Evolutionary conservation across 2,329 filamentous ascomycete genomes (phyloP), one percentile per base, ranked within the genome.

Genomic region (Aspergillaceae sp.): DNA sequence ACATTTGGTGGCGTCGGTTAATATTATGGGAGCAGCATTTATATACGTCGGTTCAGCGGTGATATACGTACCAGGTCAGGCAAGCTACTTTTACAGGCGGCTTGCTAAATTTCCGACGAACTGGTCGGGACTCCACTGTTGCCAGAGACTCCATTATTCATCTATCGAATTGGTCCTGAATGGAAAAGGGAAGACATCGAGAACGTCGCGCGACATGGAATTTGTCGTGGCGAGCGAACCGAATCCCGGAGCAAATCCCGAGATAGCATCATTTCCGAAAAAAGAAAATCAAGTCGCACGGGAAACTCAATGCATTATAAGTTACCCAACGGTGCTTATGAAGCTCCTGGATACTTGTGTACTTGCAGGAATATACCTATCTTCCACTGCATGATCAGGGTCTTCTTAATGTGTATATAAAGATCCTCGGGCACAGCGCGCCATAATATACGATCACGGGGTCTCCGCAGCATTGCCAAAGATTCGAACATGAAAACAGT

Each of bases 81-180:
- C 74, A 76, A 26, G 74, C 74, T 43, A 73, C 64, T 56, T 76
- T 76, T 29, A 75, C 73, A 1, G 74, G 74, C 42, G 73, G 74
- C 27, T 56, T 48, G 36, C 43, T 46, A 32, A 51, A 46, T 26
- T 43, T 47, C 26, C 41, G 44, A 6, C 34, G 27, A 7, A 28
- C 35, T 4, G 42, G 40, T 27, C 40, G 42, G 11, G 40, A 30
- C 9, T 41, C 40, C 28, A 41, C 4, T 29, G 28, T 40, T 8
- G 34, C 7, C 38, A 45, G 41, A 30, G 37, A 27, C 29, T 41
- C 37, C 36, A 38, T 38, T 4, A 9, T 8, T 4, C 5, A 19
- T 27, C 5, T 4, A 8, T 28, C 4, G 8, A 11, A 9, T 7
- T 36, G 19, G 1, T 19, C 19, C 19, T 38, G 36, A 38, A 28